phyloP scores from a whole-genome alignment of 768 basidiomycete genomes.

The Lactarius deliciosus region DNA sequence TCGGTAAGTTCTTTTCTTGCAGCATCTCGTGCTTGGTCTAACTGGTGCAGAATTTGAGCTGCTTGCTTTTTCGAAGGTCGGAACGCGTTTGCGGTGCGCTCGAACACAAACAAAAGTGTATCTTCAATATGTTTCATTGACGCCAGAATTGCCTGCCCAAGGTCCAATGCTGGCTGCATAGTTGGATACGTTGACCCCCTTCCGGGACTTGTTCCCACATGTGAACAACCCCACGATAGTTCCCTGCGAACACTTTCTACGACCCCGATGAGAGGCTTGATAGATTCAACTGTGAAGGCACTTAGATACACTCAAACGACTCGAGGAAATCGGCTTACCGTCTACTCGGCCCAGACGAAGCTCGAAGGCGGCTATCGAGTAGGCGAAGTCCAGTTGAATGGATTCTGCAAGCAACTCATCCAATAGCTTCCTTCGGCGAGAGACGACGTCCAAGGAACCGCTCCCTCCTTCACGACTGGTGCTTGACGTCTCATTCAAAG shows the following conservation, averaged over 20 bases:
- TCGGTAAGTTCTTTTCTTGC: conserved; percentile 34
- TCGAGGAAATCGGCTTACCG: conserved; percentile 34
- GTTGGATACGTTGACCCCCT: conserved; percentile 29
- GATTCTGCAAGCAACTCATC: conserved; percentile 39
- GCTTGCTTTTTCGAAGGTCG: conserved; percentile 24
- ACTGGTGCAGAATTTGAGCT: conserved; percentile 3
- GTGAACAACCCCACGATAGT: conserved; percentile 43
- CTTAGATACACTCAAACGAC: conserved; percentile 13
- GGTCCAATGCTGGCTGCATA: conserved; percentile 35
- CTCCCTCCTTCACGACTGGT: conserved; percentile 25
- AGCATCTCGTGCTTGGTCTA: conserved; percentile 21
- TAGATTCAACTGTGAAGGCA: conserved; percentile 38
- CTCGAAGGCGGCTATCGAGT: conserved; percentile 49
- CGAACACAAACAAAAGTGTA: conserved; percentile 32
- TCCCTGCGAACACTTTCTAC: conserved; percentile 49
- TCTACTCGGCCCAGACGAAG: conserved; percentile 45
- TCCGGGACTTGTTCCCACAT: conserved; percentile 23
- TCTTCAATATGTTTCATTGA: conserved; percentile 40
- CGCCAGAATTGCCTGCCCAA: conserved; percentile 39
- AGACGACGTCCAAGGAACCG: conserved; percentile 24
- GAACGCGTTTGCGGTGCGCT: conserved; percentile 33
- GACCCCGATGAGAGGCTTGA: conserved; percentile 45
- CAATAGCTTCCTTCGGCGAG: conserved; percentile 29
- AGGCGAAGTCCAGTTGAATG: conserved; percentile 42
- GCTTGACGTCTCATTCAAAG: conserved; percentile 35